Evolutionary conservation across 2,329 filamentous ascomycete species (phyloP), one percentile per base, ranked within the genome.

Genomic region (Monosporascus sp.): DNA sequence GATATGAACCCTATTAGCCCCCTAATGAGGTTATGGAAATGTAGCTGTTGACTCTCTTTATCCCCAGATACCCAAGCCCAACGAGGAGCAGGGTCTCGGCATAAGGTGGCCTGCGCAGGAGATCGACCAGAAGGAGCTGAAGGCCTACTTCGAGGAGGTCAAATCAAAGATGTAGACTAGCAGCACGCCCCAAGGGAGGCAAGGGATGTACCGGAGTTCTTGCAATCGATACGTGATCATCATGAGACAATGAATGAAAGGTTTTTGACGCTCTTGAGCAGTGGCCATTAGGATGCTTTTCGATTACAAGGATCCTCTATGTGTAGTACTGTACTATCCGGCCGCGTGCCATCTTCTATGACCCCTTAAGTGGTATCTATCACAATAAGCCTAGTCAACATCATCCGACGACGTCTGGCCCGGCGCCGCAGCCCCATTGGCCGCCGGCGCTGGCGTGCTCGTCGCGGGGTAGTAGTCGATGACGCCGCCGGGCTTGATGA

Each of bases 31-130:
- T 11, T 31, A 11, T 11, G 3, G 27, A 31, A 31, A 9, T 19
- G 8, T 44, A 19, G 20, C 41, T 7, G 20, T 7, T 27, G 27
- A 31, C 26, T n/a, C 7, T 3, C n/a, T 27, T 45, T 7, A 19
- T 6, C 24, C 24, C 61, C 31, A 91, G 88, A 99, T 99, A 58
- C 94, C 94, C 37, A 99, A 99, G 79, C 93, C 94, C 50, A 95
- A 90, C 66, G 77, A 86, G 64, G 67, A 78, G 37, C 89, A 97
- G 70, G 94, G 94, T 7, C 76, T 99, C 50, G 84, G 81, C 5
- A 80, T 97, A 61, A 71, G 74, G 36, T 99, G 94, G 94, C 91
- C 92, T 20, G 77, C 85, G 59, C 81, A 90, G 73, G 72, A 77
- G 56, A 81, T 82, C 2, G 86, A 96, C 63, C 95, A 94, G 87